Conservation (phyloP, 2,329 filamentous ascomycete genomes). For the Penicillium sp. region DNA sequence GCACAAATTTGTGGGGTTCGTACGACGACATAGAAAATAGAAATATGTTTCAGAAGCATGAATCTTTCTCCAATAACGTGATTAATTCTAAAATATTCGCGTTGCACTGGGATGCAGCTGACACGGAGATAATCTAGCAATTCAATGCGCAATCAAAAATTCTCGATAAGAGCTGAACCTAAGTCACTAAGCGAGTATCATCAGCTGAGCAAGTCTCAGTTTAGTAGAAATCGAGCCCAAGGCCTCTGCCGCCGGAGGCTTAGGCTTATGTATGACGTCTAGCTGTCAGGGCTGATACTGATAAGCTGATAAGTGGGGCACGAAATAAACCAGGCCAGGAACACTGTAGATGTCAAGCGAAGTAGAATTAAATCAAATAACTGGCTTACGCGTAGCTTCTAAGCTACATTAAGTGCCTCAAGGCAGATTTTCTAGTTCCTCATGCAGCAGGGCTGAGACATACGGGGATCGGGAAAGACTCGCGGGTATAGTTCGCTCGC, state of each 20-base stretch:
- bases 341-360: neutral
- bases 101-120: neutral
- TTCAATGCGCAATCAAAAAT: neutral
- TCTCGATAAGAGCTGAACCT: neutral
- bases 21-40: neutral
- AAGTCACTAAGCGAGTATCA: neutral
- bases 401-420: neutral
- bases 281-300: neutral
- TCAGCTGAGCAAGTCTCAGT: neutral
- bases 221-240: neutral
- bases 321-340: neutral
- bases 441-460: neutral
- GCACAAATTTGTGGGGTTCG: neutral
- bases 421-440: neutral
- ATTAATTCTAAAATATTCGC: neutral
- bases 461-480: neutral
- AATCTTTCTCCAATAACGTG: neutral
- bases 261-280: neutral
- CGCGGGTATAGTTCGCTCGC: neutral
- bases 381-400: no score
- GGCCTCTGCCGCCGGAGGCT: neutral
- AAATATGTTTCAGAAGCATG: neutral
- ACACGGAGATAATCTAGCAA: neutral
- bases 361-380: neutral
- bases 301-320: neutral